Evolutionary conservation across 768 basidiomycete species (phyloP), one percentile per base, ranked within the genome.

Genomic region (Tephrocybe sp.): DNA sequence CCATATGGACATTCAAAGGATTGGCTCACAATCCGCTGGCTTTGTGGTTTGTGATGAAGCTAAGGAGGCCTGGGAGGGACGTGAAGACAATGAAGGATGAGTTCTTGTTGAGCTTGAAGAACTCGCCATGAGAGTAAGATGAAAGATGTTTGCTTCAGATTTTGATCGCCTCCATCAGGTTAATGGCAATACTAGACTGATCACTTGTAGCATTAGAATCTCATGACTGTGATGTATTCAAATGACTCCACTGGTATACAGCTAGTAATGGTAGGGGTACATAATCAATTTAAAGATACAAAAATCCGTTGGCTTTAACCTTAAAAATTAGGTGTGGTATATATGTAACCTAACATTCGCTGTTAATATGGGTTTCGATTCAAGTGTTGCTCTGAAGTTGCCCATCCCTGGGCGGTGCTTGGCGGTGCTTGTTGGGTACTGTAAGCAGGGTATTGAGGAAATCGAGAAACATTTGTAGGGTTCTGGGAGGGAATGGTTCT

Each of bases 1-100:
- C 39, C 36, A 40, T 36, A 31, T 45, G 10, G 14, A 14, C 14
- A 31, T 19, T 20, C 7, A 6, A 8, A 35, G 10, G 26, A 26
- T 23, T 4, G 23, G 59, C 69, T 57, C 54, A 72, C 73, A 72
- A 44, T 73, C 71, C 13, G 66, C 53, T 32, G 66, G 62, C 50
- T 68, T 67, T 49, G 54, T 46, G 14, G 42, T 35, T 45, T 60
- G 54, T 19, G 48, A 46, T 30, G 54, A 19, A 36, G 42, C 51
- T 42, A 49, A 48, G 22, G 58, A 34, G 17, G 51, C 17, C 33
- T 55, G 56, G 26, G 53, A 13, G 19, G 52, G 17, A 35, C 48
- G 56, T 53, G 56, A 55, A 9, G 58, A 60, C 5, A 57, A 52
- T 30, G 57, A 53, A 42, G 38, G 44, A 32, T 41, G 45, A 49